Evolutionary conservation across 23 red algal genomes (phyloP).

Genomic region (Gracilaria caudata): DNA sequence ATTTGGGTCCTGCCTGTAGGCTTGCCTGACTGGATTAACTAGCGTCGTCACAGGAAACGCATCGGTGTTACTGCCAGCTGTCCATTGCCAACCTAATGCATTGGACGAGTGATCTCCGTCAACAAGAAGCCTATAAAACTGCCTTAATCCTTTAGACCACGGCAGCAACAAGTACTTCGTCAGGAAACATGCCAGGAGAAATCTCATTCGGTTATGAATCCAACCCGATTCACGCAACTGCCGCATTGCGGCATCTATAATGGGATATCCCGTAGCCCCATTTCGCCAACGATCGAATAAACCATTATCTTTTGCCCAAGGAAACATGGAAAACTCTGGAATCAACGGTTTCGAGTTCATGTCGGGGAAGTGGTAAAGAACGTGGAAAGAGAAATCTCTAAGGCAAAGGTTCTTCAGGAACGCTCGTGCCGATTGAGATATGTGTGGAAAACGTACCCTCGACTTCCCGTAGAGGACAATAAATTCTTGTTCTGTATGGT

Average conservation of each 20-base stretch:
- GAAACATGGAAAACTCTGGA: constrained; percentile 82
- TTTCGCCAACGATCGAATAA: constrained; percentile 48
- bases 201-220: constrained; percentile 92
- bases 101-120: constrained; percentile 94
- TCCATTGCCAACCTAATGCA: constrained; percentile 97
- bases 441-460: constrained; percentile 21
- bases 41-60: constrained; percentile 82
- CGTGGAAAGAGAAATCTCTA: constrained; percentile 87
- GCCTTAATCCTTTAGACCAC: constrained; percentile 74
- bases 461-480: not conserved
- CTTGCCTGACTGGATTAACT: constrained; percentile 78
- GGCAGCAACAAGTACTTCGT: constrained; percentile 92
- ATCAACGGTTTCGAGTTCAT: constrained; percentile 76
- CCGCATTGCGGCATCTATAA: constrained; percentile 98
- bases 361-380: constrained; percentile 89
- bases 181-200: constrained; percentile 91
- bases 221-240: constrained; percentile 82
- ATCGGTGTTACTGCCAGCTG: constrained; percentile 91
- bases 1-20: constrained; percentile 60
- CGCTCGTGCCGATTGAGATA: constrained; percentile 64
- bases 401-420: constrained; percentile 95
- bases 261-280: constrained; percentile 92
- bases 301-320: constrained; percentile 84
- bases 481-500: not conserved
- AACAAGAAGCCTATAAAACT: constrained; percentile 73